A percentile compares a stretch with the other conserved stretches of the same genome.
phyloP scores from a whole-genome alignment of 306 rosid genomes.

The Ammopiptanthus mongolicus region DNA sequence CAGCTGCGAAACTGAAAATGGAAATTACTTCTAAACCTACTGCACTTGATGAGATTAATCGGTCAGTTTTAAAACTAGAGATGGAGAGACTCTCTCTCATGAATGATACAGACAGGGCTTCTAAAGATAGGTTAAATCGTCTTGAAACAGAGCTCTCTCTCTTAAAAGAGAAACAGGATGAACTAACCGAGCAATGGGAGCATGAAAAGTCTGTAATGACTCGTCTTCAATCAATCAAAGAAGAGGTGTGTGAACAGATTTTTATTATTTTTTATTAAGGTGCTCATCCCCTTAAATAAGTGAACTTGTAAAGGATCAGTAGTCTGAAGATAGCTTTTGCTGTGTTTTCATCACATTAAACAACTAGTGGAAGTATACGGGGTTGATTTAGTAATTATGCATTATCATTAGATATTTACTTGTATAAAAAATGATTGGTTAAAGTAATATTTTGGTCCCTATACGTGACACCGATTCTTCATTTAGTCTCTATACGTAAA shows the following conservation, averaged over 20 bases:
- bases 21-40: conserved; percentile 97
- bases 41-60: conserved; percentile 93
- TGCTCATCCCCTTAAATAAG: neutral
- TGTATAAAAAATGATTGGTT: neutral
- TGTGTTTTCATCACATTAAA: neutral
- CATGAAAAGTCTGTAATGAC: conserved; percentile 97
- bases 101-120: conserved; percentile 91
- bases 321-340: neutral
- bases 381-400: neutral
- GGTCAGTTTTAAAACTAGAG: conserved; percentile 89
- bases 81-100: conserved; percentile 94
- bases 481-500: no score
- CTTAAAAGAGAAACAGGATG: conserved; percentile 77
- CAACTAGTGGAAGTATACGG: neutral
- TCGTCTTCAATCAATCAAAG: conserved; percentile 90
- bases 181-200: conserved; percentile 87
- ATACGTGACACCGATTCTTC: no score
- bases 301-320: neutral
- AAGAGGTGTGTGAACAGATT: conserved; percentile 52
- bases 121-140: conserved; percentile 78
- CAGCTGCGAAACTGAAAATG: conserved; percentile 98
- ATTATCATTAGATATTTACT: neutral
- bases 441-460: no score
- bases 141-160: conserved; percentile 87
- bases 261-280: neutral